Evolutionary conservation across 192 early-diverging fungal species (phyloP), one percentile per base, ranked within the genome.

Genomic region (Chytriomyces hyalinus): DNA sequence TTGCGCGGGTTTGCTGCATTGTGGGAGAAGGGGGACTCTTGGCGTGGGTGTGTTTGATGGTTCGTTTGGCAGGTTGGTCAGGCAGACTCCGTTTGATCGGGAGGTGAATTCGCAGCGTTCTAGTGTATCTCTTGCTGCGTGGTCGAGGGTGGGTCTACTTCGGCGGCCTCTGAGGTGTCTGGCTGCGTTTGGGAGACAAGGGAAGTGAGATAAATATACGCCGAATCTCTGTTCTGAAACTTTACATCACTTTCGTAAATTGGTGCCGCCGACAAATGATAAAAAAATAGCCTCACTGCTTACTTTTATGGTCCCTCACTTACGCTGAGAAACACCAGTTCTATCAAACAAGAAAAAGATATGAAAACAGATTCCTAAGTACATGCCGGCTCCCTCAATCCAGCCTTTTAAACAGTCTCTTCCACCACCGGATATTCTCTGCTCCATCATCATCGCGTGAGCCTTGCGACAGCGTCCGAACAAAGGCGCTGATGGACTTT

Each of bases 381-480:
- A 36, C 36, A 36, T n/a, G 20, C 13, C 15, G 53, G 20, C 20
- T 57, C 3, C 9, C 11, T 62, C 53, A 65, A 24, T 65, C 61
- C 46, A 49, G 13, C 22, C 47, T 45, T 9, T 65, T 49, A 53
- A 75, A 75, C 44, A 75, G 61, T 64, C 66, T 75, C 49, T 66
- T 64, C 73, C 73, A 75, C 73, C 73, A 75, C 63, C 66, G 13
- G 3, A n/a, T 57, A 13, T 75, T 50, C 48, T 74, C 72, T 24
- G 8, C 72, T n/a, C 15, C 10, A 13, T 75, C 47, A 36, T 75
- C 60, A 9, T 66, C 73, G 0, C 44, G 62, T 82, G 81, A 47
- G 13, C 15, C 53, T 73, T 24, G 57, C 57, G 72, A 26, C n/a
- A 49, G 6, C 20, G 59, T 15, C 48, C 63, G 73, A 22, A 11